Evolutionary conservation across 2,329 filamentous ascomycete genomes (phyloP).

Genomic region (Simplicillium aogashimaense): DNA sequence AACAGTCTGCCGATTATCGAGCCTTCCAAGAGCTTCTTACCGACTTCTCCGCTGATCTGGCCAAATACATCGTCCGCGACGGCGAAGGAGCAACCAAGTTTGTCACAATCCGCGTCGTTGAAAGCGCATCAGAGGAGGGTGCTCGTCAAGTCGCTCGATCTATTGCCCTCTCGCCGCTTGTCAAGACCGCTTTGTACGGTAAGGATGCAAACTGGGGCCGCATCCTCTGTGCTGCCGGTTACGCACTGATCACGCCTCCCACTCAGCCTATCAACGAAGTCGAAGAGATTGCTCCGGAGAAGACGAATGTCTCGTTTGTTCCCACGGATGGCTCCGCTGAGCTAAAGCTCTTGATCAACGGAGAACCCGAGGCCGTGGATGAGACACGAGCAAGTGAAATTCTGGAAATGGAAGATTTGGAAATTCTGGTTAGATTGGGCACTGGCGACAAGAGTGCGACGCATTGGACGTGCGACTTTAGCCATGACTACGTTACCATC

Average conservation of each 20-base stretch:
- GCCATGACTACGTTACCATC: slow-evolving; percentile 67
- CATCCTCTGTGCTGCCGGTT: slow-evolving; percentile 89
- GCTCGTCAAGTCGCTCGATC: slow-evolving; percentile 75
- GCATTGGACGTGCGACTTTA: slow-evolving; percentile 83
- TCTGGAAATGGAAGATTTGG: slow-evolving; percentile 65
- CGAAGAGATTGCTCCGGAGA: slow-evolving; percentile 54
- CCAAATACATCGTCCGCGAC: slow-evolving; percentile 88
- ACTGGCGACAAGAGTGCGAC: slow-evolving; percentile 59
- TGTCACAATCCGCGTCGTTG: slow-evolving; percentile 78
- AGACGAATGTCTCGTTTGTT: slow-evolving; percentile 70
- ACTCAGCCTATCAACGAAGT: slow-evolving; percentile 48
- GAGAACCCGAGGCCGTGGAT: slow-evolving; percentile 71
- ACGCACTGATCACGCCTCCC: slow-evolving; percentile 54
- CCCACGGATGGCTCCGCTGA: slow-evolving; percentile 68
- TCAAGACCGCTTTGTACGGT: slow-evolving; percentile 95
- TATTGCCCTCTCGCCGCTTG: slow-evolving; percentile 84
- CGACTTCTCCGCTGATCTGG: slow-evolving; percentile 71
- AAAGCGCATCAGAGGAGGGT: slow-evolving; percentile 57
- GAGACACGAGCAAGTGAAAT: slow-evolving; percentile 71
- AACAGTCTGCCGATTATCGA: slow-evolving; percentile 51
- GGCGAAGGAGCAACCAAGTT: slow-evolving; percentile 98
- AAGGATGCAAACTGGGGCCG: slow-evolving; percentile 98
- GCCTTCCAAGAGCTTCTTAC: slow-evolving; percentile 64
- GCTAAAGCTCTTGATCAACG: slow-evolving; percentile 66
- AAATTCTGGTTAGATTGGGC: slow-evolving; percentile 66